A percentile compares a stretch with the other conserved stretches of the same genome.
phyloP scores from a whole-genome alignment of 2,329 filamentous ascomycete species.

The Didymella glomerata region DNA sequence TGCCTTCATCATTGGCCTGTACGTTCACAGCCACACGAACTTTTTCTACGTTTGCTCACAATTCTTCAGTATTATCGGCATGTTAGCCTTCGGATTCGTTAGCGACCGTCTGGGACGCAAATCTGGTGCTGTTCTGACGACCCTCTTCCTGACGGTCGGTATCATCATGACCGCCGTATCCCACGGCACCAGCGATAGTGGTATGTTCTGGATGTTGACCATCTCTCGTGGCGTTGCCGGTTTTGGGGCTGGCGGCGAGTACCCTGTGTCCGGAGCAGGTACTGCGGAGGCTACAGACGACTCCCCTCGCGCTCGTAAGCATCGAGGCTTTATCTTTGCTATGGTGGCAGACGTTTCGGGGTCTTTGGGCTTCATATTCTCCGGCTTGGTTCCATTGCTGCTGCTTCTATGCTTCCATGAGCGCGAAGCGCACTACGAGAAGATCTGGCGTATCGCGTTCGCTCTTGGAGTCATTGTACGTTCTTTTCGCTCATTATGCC shows the following conservation, averaged over 20 bases:
- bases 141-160: slow-evolving; percentile 43
- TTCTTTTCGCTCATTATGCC: too few species aligned
- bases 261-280: slow-evolving; percentile 60
- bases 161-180: slow-evolving; percentile 45
- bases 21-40: not conserved
- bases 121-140: slow-evolving; percentile 46
- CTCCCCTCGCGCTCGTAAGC: slow-evolving; percentile 54
- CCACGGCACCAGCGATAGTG: slow-evolving; percentile 35
- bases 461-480: slow-evolving; percentile 57
- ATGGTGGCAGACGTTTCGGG: slow-evolving; percentile 62
- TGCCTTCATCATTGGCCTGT: slow-evolving; percentile 47
- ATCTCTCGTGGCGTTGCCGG: slow-evolving; percentile 57
- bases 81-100: slow-evolving; percentile 47
- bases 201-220: slow-evolving; percentile 56
- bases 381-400: slow-evolving; percentile 60
- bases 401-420: slow-evolving; percentile 61
- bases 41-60: not conserved
- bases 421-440: slow-evolving; percentile 51
- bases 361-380: slow-evolving; percentile 62
- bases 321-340: slow-evolving; percentile 65
- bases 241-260: slow-evolving; percentile 56
- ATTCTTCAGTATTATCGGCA: slow-evolving; percentile 38
- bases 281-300: slow-evolving; percentile 65
- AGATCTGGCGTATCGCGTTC: slow-evolving; percentile 62
- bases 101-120: slow-evolving; percentile 47